Conservation (phyloP, 306 rosid genomes). For the Mimosa pudica region DNA sequence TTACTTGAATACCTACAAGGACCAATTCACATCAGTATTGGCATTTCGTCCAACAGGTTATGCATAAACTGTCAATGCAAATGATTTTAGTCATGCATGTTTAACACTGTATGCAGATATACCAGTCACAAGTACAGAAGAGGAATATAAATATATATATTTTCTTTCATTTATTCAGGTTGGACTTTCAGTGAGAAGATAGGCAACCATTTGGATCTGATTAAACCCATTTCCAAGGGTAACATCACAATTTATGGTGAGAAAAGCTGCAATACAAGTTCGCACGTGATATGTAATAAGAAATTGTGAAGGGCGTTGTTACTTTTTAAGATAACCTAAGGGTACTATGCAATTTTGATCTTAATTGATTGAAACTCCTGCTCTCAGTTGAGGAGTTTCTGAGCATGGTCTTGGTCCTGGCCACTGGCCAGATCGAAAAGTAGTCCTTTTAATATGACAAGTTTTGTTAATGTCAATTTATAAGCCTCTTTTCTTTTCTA, state of each 20-base stretch:
- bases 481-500: slow-evolving; percentile 29
- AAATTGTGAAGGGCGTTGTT: slow-evolving; percentile 15
- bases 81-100: slow-evolving; percentile 16
- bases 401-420: slow-evolving; percentile 22
- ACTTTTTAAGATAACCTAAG: not conserved
- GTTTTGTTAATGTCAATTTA: slow-evolving; percentile 22
- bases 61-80: slow-evolving; percentile 16
- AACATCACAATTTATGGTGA: slow-evolving; percentile 57
- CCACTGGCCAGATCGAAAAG: not conserved
- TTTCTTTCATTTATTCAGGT: slow-evolving; percentile 36
- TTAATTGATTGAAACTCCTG: slow-evolving; percentile 3
- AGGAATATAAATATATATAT: not conserved
- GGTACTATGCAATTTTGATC: not conserved
- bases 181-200: slow-evolving; percentile 59
- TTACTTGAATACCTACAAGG: slow-evolving; percentile 54
- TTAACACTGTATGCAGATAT: slow-evolving; percentile 11
- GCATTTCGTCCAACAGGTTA: slow-evolving; percentile 66
- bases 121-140: slow-evolving; percentile 3
- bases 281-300: slow-evolving; percentile 28
- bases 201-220: slow-evolving; percentile 49
- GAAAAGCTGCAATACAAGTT: slow-evolving; percentile 31
- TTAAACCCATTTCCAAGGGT: slow-evolving; percentile 53
- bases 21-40: slow-evolving; percentile 47
- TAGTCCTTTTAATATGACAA: not conserved
- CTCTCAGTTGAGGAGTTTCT: slow-evolving; percentile 21